Evolutionary conservation across 768 basidiomycete genomes (phyloP).

Genomic region (Amyloporia xantha): DNA sequence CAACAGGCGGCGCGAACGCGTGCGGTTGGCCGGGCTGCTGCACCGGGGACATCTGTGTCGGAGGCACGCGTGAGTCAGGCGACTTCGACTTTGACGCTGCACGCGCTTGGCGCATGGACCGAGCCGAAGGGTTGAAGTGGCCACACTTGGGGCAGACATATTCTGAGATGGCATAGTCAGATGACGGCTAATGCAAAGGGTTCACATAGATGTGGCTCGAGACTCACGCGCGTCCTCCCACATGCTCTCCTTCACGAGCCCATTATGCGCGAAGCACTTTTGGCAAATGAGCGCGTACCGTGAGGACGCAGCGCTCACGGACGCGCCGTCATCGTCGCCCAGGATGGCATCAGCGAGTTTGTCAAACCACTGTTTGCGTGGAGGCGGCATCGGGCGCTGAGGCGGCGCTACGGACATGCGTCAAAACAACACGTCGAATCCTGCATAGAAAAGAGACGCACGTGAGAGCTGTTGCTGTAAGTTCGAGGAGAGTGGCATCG

Average conservation of each 20-base stretch:
- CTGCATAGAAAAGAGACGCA: slow-evolving; percentile 14
- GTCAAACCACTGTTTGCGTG: slow-evolving; percentile 79
- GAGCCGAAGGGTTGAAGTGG: slow-evolving; percentile 60
- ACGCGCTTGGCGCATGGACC: slow-evolving; percentile 17
- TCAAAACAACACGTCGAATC: neutral
- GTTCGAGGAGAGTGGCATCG: slow-evolving; percentile 17
- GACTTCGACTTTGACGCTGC: slow-evolving; percentile 11
- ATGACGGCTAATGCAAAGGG: too few species aligned
- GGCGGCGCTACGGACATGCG: slow-evolving; percentile 27
- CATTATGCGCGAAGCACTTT: slow-evolving; percentile 84
- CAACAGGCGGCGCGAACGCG: neutral
- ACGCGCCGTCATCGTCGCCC: slow-evolving; percentile 64
- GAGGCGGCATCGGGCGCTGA: slow-evolving; percentile 37
- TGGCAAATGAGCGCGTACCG: slow-evolving; percentile 85
- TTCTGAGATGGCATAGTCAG: too few species aligned
- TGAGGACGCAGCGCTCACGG: slow-evolving; percentile 31
- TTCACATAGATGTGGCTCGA: neutral
- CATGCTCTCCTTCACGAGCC: slow-evolving; percentile 73
- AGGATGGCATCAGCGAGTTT: slow-evolving; percentile 81
- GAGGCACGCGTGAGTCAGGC: slow-evolving; percentile 2
- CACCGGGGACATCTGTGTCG: neutral
- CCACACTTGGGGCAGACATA: slow-evolving; percentile 84
- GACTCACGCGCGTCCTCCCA: slow-evolving; percentile 80
- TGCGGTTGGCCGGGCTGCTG: neutral
- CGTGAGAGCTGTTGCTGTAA: slow-evolving; percentile 34